phyloP scores from a whole-genome alignment of 306 rosid species.

The Hylodesmum podocarpum region DNA sequence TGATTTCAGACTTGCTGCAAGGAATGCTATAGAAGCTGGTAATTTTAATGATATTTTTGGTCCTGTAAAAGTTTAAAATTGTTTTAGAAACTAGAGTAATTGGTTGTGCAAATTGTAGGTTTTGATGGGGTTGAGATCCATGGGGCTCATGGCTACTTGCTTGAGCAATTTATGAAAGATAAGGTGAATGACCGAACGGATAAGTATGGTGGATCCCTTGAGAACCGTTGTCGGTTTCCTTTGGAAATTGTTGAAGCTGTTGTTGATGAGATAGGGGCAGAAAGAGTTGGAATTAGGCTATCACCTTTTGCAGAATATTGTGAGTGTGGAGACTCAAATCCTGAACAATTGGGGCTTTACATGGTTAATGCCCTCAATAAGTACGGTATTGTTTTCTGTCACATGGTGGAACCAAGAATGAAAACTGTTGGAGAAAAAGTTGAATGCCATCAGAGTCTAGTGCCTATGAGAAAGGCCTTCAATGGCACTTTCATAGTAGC shows the following conservation, averaged over 20 bases:
- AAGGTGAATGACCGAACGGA: slow-evolving; percentile 60
- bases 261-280: slow-evolving; percentile 54
- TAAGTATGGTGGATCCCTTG: slow-evolving; percentile 72
- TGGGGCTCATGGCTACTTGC: slow-evolving; percentile 65
- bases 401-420: slow-evolving; percentile 75
- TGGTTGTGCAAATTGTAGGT: slow-evolving; percentile 41
- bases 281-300: slow-evolving; percentile 61
- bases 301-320: slow-evolving; percentile 55
- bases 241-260: slow-evolving; percentile 59
- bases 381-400: slow-evolving; percentile 52
- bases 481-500: slow-evolving; percentile 55
- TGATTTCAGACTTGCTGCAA: slow-evolving; percentile 49
- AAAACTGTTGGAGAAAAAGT: not conserved
- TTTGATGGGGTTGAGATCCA: slow-evolving; percentile 86
- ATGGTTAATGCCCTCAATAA: slow-evolving; percentile 51
- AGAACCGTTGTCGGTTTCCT: slow-evolving; percentile 59
- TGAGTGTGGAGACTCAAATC: slow-evolving; percentile 60
- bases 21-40: slow-evolving; percentile 66
- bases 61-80: not conserved
- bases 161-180: slow-evolving; percentile 71
- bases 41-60: not conserved
- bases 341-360: slow-evolving; percentile 45
- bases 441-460: slow-evolving; percentile 39
- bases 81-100: not conserved
- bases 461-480: slow-evolving; percentile 64